Percentiles rank a stretch among this genome's conserved stretches.
phyloP scores from a whole-genome alignment of 2,329 filamentous ascomycete genomes.

The Claviceps citrina region DNA sequence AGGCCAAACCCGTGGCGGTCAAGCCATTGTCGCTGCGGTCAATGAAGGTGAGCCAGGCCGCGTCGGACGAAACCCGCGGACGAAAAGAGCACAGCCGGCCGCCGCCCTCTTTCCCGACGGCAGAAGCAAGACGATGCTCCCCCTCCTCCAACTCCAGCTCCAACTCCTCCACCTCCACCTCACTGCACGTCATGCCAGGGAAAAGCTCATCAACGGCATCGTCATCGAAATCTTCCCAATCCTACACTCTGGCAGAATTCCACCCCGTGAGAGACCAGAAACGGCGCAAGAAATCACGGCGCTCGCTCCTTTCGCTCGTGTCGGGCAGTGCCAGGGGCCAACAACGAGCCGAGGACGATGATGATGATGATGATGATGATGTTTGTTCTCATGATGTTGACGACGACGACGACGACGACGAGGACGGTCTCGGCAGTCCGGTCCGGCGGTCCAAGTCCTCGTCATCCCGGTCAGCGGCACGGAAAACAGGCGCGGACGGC shows the following conservation, averaged over 20 bases:
- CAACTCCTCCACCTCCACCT: too few species aligned
- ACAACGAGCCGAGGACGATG: slow-evolving; percentile 2
- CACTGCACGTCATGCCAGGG: background rate
- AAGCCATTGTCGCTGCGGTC: slow-evolving; percentile 1
- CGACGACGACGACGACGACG: slow-evolving; percentile 3
- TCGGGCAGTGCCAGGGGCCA: background rate
- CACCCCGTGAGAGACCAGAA: background rate
- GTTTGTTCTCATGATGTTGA: too few species aligned
- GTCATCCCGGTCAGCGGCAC: slow-evolving; percentile 6
- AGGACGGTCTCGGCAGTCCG: slow-evolving; percentile 2
- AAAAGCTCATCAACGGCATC: background rate
- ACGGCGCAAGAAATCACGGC: slow-evolving; percentile 2
- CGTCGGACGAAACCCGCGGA: background rate
- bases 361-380: slow-evolving; percentile 3
- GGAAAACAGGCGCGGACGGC: slow-evolving; percentile 9
- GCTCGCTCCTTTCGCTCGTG: slow-evolving; percentile 1
- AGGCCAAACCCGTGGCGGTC: background rate
- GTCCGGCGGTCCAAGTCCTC: slow-evolving; percentile 6
- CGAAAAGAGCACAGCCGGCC: background rate
- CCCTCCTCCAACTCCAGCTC: too few species aligned
- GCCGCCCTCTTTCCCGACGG: background rate
- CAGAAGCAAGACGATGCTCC: background rate
- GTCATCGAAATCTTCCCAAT: background rate
- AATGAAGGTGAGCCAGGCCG: background rate
- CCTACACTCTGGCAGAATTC: background rate